Conservation (phyloP, 257 asterid genomes). For the Lithospermum erythrorhizon region DNA sequence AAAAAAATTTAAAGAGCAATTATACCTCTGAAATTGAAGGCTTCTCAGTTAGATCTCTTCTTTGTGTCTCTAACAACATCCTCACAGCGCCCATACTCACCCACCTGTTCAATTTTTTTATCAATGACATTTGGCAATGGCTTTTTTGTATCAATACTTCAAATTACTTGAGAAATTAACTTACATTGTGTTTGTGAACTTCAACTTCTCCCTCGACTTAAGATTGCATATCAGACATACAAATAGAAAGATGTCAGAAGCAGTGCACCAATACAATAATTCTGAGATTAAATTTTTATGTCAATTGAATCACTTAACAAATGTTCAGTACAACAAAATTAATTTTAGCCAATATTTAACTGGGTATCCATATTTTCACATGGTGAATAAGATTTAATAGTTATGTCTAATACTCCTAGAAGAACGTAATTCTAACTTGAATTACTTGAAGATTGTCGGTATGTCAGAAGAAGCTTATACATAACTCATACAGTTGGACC, state of each 20-base stretch:
- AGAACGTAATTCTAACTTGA: not conserved
- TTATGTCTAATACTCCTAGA: too few relatives aligned
- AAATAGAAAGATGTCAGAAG: conserved; percentile 13
- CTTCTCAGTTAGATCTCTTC: conserved; percentile 21
- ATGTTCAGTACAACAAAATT: not conserved
- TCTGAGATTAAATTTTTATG: not conserved
- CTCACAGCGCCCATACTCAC: conserved; percentile 47
- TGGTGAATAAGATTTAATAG: too few relatives aligned
- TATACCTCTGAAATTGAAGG: conserved; percentile 52
- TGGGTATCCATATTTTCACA: not conserved
- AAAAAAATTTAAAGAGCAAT: conserved; percentile 3
- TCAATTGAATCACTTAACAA: not conserved
- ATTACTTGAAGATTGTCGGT: not conserved
- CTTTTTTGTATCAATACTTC: conserved; percentile 14
- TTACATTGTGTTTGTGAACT: conserved; percentile 53
- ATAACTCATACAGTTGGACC: not conserved
- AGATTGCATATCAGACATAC: conserved; percentile 21
- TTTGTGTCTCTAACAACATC: conserved; percentile 22
- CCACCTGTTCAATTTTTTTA: conserved; percentile 50
- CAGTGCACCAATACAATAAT: not conserved
- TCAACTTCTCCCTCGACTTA: conserved; percentile 47
- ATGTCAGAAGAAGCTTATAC: not conserved
- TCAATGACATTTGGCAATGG: conserved; percentile 11
- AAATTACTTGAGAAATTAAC: conserved; percentile 20
- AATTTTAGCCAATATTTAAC: not conserved